Evolutionary conservation across 257 asterid genomes (phyloP).

Genomic region (Anisodus acutangulus): DNA sequence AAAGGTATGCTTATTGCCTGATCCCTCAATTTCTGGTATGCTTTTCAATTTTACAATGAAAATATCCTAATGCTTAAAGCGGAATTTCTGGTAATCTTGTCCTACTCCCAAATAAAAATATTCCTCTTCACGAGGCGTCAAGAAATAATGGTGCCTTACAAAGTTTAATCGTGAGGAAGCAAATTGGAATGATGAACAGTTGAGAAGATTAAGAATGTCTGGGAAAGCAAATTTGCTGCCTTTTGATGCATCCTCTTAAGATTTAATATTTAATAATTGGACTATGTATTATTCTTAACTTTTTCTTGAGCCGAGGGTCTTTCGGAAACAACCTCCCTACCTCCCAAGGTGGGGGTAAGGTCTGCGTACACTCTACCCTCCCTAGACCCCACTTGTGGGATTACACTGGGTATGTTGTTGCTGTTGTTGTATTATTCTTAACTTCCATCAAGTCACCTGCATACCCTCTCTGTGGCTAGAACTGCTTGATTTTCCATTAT

Average conservation of each 20-base stretch:
- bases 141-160: background rate
- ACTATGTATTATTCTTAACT: background rate
- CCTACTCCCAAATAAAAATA: background rate
- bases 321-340: no score
- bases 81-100: background rate
- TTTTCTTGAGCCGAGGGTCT: no score
- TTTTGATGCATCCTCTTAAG: background rate
- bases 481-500: background rate
- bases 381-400: no score
- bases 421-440: background rate
- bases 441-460: background rate
- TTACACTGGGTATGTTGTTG: no score
- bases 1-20: conserved; percentile 57
- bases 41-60: background rate
- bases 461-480: background rate
- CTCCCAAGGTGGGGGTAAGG: no score
- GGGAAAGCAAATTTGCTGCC: background rate
- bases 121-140: background rate
- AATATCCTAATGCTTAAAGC: background rate
- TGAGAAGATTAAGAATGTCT: background rate
- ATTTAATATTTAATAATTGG: background rate
- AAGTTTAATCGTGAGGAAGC: background rate
- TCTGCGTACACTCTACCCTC: no score
- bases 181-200: background rate
- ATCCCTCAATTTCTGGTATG: conserved; percentile 7